Percentiles rank a stretch among this genome's conserved stretches.
Evolutionary conservation across 2,329 filamentous ascomycete species (phyloP).

Genomic region (Cadophora malorum): DNA sequence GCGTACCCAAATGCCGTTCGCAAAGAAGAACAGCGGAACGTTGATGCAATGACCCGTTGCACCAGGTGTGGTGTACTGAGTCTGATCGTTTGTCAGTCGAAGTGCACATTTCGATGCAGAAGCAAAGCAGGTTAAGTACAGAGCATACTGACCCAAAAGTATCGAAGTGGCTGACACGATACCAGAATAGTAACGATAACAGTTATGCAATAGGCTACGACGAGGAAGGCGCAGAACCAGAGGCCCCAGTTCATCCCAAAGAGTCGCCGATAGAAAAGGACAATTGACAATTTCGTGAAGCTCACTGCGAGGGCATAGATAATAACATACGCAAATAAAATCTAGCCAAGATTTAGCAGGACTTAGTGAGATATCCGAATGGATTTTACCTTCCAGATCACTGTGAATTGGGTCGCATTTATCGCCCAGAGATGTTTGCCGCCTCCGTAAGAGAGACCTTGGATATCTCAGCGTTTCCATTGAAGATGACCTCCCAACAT

Average conservation of each 20-base stretch:
- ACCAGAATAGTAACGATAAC: background rate
- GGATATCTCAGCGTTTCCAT: background rate
- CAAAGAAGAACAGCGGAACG: background rate
- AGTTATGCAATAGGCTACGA: conserved; percentile 5
- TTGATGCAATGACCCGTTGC: background rate
- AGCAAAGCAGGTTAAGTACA: too few relatives aligned
- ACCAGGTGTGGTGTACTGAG: background rate
- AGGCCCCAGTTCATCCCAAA: conserved; percentile 14
- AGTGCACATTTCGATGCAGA: too few relatives aligned
- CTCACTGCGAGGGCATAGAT: conserved; percentile 13
- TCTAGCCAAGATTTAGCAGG: background rate
- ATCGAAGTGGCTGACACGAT: background rate
- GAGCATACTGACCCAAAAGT: background rate
- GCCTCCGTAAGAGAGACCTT: background rate
- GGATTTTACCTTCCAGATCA: background rate
- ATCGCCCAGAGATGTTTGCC: background rate
- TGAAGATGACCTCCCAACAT: background rate
- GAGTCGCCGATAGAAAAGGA: conserved; percentile 12
- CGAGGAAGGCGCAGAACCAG: background rate
- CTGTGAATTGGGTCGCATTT: background rate
- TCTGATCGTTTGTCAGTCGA: background rate
- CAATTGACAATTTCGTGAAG: conserved; percentile 11
- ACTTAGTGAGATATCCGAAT: background rate
- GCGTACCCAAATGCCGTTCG: background rate
- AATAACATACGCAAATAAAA: conserved; percentile 11